Evolutionary conservation across 2,329 filamentous ascomycete species (phyloP).

Genomic region (Ceratocystiopsis minuta): DNA sequence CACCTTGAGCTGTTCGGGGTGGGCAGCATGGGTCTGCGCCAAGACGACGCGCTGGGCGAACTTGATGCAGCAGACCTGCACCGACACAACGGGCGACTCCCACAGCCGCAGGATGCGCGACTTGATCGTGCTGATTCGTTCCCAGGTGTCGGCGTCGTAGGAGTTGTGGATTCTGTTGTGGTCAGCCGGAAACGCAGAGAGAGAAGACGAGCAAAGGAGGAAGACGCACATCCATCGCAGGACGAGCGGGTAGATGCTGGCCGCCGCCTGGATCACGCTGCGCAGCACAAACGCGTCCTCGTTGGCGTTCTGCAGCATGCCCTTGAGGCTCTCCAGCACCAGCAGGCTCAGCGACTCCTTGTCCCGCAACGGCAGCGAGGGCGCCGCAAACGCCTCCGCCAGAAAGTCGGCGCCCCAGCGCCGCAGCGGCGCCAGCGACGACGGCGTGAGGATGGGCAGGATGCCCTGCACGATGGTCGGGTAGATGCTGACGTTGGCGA

Average conservation of each 20-base stretch:
- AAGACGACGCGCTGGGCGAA: slow-evolving; percentile 88
- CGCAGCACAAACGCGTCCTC: slow-evolving; percentile 70
- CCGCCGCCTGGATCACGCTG: slow-evolving; percentile 70
- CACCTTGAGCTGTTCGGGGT: slow-evolving; percentile 61
- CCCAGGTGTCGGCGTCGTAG: slow-evolving; percentile 67
- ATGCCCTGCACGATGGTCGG: slow-evolving; percentile 82
- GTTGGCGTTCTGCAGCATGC: slow-evolving; percentile 49
- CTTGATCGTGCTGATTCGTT: slow-evolving; percentile 77
- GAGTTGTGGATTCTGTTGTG: slow-evolving; percentile 65
- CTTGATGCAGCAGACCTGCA: slow-evolving; percentile 91
- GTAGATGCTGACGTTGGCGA: slow-evolving; percentile 77
- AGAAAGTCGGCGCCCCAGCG: slow-evolving; percentile 95
- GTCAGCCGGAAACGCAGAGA: slow-evolving; percentile 10
- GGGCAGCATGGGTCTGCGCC: slow-evolving; percentile 71
- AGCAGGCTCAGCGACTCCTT: slow-evolving; percentile 66
- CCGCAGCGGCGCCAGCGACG: slow-evolving; percentile 60
- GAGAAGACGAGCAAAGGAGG: slow-evolving; percentile 2
- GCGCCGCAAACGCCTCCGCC: slow-evolving; percentile 87
- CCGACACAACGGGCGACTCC: slow-evolving; percentile 58
- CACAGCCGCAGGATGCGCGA: slow-evolving; percentile 73
- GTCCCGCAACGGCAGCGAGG: slow-evolving; percentile 55
- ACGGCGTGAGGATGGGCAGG: slow-evolving; percentile 70
- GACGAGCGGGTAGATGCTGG: slow-evolving; percentile 83
- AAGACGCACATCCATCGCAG: slow-evolving; percentile 82
- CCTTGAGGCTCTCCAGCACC: slow-evolving; percentile 60